These are phyloP conservation scores for Bathelium albidoporum DNA, from an alignment of 495 filamentous ascomycete species.

Conservation along the genomic window DNA sequence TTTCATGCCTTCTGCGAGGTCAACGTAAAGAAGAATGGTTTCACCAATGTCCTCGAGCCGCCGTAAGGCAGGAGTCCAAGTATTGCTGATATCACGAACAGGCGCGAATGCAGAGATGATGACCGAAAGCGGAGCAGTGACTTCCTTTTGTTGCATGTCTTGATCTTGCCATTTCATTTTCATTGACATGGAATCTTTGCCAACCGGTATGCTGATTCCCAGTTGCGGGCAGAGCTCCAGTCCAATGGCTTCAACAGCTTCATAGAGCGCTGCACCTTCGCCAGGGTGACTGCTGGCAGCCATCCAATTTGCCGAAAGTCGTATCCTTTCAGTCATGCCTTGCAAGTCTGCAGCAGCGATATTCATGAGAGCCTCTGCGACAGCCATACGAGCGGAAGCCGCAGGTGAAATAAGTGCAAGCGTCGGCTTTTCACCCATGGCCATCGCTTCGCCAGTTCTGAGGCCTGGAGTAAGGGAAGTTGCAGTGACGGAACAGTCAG, in stretches of 20 bases:
- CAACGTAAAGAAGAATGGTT: constrained; percentile 80
- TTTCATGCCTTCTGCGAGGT: constrained; percentile 67
- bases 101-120: constrained; percentile 84
- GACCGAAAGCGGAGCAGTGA: constrained; percentile 82
- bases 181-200: constrained; percentile 98
- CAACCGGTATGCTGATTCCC: constrained; percentile 86
- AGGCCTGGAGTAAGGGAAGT: constrained; percentile 63
- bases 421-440: constrained; percentile 89
- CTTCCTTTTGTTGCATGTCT: constrained; percentile 62
- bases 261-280: constrained; percentile 88
- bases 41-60: constrained; percentile 80
- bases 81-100: constrained; percentile 66
- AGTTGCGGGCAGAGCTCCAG: constrained; percentile 77
- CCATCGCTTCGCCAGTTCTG: constrained; percentile 86
- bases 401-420: constrained; percentile 83
- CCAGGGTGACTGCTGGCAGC: constrained; percentile 85
- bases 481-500: constrained; percentile 85
- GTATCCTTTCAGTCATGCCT: constrained; percentile 63
- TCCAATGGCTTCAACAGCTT: constrained; percentile 86
- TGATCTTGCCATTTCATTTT: constrained; percentile 89
- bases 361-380: constrained; percentile 89
- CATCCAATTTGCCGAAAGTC: constrained; percentile 98
- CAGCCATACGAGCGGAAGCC: constrained; percentile 93
- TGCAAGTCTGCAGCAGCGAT: constrained; percentile 76
- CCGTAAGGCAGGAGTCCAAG: constrained; percentile 87